Percentiles rank a stretch among this genome's conserved stretches.
Conservation (phyloP, 768 basidiomycete genomes). For the Leccinum longicurvipes region DNA sequence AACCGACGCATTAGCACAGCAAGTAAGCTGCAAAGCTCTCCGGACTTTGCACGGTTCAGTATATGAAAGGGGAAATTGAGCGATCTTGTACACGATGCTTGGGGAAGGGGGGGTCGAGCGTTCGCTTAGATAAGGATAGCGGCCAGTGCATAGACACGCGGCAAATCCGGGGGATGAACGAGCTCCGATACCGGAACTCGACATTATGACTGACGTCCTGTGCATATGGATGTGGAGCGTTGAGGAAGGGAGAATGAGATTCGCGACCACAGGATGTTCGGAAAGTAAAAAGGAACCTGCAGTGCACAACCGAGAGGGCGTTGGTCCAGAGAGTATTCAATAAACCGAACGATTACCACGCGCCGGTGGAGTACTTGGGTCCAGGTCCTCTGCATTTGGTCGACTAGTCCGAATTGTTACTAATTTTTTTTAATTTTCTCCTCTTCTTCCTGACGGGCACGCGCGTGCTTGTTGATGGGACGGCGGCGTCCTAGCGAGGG, state of each 20-base stretch:
- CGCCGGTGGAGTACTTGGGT: conserved; percentile 24
- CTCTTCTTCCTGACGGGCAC: conserved; percentile 2
- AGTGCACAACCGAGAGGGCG: not conserved
- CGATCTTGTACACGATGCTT: not conserved
- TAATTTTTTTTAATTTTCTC: conserved; percentile 18
- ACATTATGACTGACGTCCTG: not conserved
- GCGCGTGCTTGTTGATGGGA: conserved; percentile 12
- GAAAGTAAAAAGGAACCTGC: conserved; percentile 1
- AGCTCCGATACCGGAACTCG: conserved; percentile 26
- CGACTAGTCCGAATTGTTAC: conserved; percentile 19
- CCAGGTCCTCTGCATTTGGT: conserved; percentile 22
- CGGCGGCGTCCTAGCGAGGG: conserved; percentile 16
- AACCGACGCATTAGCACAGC: not conserved
- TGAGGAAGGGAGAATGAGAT: conserved; percentile 3
- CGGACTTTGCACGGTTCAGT: not conserved
- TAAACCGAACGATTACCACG: conserved; percentile 25
- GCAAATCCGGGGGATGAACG: conserved; percentile 13
- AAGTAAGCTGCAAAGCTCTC: not conserved
- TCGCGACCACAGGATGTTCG: conserved; percentile 15
- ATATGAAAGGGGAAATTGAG: not conserved
- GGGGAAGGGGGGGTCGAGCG: conserved; percentile 2
- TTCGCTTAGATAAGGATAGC: conserved; percentile 30
- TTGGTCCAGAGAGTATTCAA: not conserved
- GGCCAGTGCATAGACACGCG: conserved; percentile 6
- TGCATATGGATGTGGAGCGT: not conserved